phyloP scores from a whole-genome alignment of 2,329 filamentous ascomycete species.

The Verticillium alfalfae region DNA sequence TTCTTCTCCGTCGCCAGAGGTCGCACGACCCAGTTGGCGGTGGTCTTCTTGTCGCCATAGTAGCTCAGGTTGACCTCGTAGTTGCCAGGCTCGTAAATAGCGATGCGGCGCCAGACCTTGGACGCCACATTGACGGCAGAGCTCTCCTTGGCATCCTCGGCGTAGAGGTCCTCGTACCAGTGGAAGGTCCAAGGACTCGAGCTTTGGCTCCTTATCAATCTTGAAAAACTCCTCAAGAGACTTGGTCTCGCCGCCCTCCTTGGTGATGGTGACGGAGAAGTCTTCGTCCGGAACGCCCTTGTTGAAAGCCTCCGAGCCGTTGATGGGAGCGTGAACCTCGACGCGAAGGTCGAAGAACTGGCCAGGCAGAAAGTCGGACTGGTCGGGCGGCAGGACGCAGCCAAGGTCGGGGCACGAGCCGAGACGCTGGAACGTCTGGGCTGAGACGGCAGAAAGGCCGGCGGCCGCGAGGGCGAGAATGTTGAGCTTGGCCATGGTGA shows the following conservation, averaged over 20 bases:
- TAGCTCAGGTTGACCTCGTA: constrained; percentile 74
- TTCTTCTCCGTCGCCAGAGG: constrained; percentile 63
- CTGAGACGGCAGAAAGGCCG: constrained; percentile 34
- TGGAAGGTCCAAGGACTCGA: constrained; percentile 81
- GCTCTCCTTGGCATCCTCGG: constrained; percentile 61
- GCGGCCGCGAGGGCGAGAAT: constrained; percentile 24
- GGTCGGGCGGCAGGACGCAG: constrained; percentile 56
- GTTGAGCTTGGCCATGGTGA: constrained; percentile 27
- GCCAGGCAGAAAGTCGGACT: constrained; percentile 75
- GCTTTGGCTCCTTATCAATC: constrained; percentile 64
- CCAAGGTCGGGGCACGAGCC: constrained; percentile 54
- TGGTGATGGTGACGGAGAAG: constrained; percentile 71
- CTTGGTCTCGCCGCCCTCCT: constrained; percentile 49
- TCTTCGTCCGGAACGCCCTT: constrained; percentile 63
- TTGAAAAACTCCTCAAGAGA: constrained; percentile 62
- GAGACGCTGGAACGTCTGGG: constrained; percentile 55
- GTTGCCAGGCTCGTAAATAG: constrained; percentile 71
- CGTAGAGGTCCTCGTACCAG: constrained; percentile 84
- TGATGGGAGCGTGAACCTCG: constrained; percentile 75
- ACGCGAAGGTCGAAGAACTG: constrained; percentile 81
- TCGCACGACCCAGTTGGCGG: constrained; percentile 72
- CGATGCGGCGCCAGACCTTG: constrained; percentile 71
- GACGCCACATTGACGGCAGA: constrained; percentile 75
- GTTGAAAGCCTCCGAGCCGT: constrained; percentile 74
- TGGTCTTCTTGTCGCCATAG: constrained; percentile 66